Percentiles rank a stretch among this genome's conserved stretches.
Evolutionary conservation across 179 eudicot species (phyloP).

Genomic region (Corrigiola litoralis): DNA sequence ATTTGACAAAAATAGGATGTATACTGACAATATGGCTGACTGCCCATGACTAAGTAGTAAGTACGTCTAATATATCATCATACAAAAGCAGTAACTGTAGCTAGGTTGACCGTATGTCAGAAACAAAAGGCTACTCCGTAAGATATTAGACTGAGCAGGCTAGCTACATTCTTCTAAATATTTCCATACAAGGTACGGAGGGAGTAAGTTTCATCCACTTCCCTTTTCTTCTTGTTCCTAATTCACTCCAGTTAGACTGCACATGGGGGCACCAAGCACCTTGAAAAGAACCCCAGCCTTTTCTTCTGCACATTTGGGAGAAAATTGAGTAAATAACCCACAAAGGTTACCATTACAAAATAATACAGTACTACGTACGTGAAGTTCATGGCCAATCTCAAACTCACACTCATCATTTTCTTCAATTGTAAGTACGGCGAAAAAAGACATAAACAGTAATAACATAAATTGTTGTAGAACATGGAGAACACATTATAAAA

Average conservation of each 20-base stretch:
- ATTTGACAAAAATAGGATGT: neutral
- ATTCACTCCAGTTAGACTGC: constrained; percentile 17
- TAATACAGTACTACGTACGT: neutral
- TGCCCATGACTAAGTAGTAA: neutral
- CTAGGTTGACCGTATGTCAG: neutral
- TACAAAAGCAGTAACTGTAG: neutral
- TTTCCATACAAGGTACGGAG: neutral
- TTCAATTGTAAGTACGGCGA: no score
- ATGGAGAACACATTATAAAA: no score
- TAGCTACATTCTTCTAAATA: neutral
- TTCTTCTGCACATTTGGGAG: constrained; percentile 48
- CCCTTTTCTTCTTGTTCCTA: neutral
- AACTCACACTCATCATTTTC: no score
- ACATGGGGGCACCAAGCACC: constrained; percentile 62
- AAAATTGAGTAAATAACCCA: neutral
- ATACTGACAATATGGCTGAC: constrained; percentile 1
- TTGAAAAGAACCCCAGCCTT: constrained; percentile 56
- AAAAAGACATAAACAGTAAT: no score
- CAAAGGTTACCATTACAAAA: neutral
- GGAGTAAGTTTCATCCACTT: neutral
- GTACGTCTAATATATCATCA: neutral
- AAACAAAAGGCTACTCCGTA: neutral
- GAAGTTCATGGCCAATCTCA: no score
- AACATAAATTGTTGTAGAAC: no score
- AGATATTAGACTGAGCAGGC: neutral